Percentiles rank a stretch among this genome's conserved stretches.
Conservation (phyloP, 495 filamentous ascomycete species). For the Aspergillus hancockii region DNA sequence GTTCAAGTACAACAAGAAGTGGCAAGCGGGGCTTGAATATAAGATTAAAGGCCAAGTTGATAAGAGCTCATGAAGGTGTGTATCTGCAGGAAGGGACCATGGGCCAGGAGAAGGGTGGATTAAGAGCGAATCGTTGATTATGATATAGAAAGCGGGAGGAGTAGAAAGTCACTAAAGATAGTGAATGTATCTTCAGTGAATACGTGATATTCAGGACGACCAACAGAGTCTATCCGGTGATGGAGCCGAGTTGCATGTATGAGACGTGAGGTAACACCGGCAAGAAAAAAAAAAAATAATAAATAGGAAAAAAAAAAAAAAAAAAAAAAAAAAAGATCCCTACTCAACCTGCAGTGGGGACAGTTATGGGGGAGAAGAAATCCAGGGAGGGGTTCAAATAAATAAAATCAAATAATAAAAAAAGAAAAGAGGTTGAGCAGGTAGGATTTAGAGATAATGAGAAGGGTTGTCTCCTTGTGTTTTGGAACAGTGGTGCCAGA, state of each 20-base stretch:
- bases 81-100: constrained; percentile 13
- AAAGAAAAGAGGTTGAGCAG: background rate
- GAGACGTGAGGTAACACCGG: constrained; percentile 24
- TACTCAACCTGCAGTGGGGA: constrained; percentile 17
- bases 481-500: background rate
- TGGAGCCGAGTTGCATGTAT: constrained; percentile 14
- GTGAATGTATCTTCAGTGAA: background rate
- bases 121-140: background rate
- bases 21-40: constrained; percentile 6
- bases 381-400: constrained; percentile 5
- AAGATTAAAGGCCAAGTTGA: constrained; percentile 12
- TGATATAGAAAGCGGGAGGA: background rate
- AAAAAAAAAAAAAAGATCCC: constrained; percentile 8
- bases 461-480: background rate
- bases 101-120: constrained; percentile 10
- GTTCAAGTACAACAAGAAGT: background rate
- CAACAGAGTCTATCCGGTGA: background rate
- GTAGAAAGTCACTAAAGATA: background rate
- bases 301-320: constrained; percentile 9
- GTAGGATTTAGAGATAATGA: background rate
- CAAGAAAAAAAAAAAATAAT: background rate
- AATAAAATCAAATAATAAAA: constrained; percentile 1
- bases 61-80: constrained; percentile 19
- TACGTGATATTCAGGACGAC: background rate
- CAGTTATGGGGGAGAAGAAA: background rate